Percentiles rank a stretch among this genome's conserved stretches.
Evolutionary conservation across 1,139 yeast species (phyloP).

Genomic region (Ashbya aceris): DNA sequence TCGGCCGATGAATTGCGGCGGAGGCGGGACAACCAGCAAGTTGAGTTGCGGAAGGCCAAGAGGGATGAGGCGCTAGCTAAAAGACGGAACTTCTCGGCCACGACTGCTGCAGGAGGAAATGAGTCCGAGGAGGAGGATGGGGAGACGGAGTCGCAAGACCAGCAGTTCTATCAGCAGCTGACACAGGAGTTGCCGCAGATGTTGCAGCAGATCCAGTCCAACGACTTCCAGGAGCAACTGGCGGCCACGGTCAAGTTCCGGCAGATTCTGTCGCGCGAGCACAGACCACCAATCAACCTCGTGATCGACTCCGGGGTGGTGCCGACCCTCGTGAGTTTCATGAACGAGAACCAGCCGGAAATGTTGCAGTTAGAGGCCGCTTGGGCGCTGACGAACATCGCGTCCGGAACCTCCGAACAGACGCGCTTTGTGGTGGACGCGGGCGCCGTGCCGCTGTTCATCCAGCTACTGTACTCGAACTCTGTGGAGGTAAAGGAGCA

Average conservation of each 20-base stretch:
- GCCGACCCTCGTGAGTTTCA: constrained; percentile 79
- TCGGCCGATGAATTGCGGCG: constrained; percentile 95
- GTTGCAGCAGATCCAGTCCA: constrained; percentile 73
- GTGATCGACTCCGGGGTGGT: constrained; percentile 92
- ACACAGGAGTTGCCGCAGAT: constrained; percentile 75
- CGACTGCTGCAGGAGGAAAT: constrained; percentile 29
- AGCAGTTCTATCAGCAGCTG: constrained; percentile 38
- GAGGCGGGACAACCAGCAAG: constrained; percentile 95
- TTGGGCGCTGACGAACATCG: constrained; percentile 97
- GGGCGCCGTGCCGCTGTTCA: constrained; percentile 90
- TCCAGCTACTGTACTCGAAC: constrained; percentile 66
- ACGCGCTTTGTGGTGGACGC: constrained; percentile 85
- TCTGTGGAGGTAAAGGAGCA: constrained; percentile 93
- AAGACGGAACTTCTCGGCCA: constrained; percentile 66
- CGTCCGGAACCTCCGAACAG: constrained; percentile 89
- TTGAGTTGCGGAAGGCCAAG: constrained; percentile 91
- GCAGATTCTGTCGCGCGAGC: constrained; percentile 87
- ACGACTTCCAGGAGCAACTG: constrained; percentile 71
- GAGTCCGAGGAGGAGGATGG: constrained; percentile 36
- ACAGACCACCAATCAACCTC: constrained; percentile 93
- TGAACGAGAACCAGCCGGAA: constrained; percentile 70
- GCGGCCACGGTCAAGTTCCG: constrained; percentile 89
- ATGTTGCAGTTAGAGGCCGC: constrained; percentile 95
- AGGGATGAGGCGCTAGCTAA: constrained; percentile 91
- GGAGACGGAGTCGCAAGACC: constrained; percentile 33